These are phyloP conservation scores for Aspergillus aculeatus DNA, from an alignment of 2,329 filamentous ascomycete genomes.

Conservation along the genomic window DNA sequence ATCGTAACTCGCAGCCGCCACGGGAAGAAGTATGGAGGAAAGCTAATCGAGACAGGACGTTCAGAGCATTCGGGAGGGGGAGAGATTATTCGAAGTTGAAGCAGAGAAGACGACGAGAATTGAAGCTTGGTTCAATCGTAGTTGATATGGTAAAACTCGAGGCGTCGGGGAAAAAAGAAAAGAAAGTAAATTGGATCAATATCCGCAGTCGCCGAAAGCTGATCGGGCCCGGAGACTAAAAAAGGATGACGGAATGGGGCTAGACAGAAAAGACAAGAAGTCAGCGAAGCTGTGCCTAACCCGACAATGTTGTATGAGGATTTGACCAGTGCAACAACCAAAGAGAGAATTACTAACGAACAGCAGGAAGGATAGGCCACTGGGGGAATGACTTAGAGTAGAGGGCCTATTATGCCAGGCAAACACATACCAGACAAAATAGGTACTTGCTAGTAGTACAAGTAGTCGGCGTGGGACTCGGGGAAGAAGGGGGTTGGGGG, in stretches of 20 bases:
- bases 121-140: not conserved
- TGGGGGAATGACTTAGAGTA: not conserved
- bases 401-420: not conserved
- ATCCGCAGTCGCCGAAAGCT: not conserved
- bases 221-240: not conserved
- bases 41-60: slow-evolving; percentile 4
- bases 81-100: not conserved
- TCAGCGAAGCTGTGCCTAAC: not conserved
- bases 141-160: slow-evolving; percentile 3
- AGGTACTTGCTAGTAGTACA: not conserved
- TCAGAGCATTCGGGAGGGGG: not conserved
- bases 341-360: slow-evolving; percentile 12
- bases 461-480: not conserved
- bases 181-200: not conserved
- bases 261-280: not conserved
- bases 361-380: not conserved
- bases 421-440: slow-evolving; percentile 1
- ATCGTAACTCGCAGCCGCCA: slow-evolving; percentile 11
- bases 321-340: not conserved
- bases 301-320: too few relatives aligned
- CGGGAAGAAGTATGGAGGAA: slow-evolving; percentile 3
- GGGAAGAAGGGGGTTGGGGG: not conserved
- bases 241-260: not conserved
- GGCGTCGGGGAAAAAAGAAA: not conserved
- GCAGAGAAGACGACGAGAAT: slow-evolving; percentile 5